phyloP scores from a whole-genome alignment of 805 yeast genomes.

The Teunomyces kruisii region DNA sequence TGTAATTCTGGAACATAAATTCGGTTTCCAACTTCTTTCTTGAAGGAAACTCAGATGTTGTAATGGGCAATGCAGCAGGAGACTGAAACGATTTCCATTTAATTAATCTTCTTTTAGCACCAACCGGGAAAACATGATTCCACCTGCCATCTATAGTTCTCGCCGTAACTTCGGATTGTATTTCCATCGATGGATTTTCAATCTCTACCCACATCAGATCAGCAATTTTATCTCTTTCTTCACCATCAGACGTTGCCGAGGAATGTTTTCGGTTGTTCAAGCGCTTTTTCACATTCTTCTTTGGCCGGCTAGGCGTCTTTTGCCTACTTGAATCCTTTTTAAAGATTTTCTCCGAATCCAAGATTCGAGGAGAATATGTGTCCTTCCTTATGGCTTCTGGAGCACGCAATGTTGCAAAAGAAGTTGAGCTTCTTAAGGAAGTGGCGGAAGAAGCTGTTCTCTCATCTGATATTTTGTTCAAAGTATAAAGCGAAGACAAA shows the following conservation, averaged over 20 bases:
- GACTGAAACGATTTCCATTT: constrained; percentile 93
- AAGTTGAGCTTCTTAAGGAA: constrained; percentile 7
- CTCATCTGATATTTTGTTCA: constrained; percentile 31
- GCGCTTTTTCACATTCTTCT: neutral
- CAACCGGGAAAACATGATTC: constrained; percentile 85
- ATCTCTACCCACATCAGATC: constrained; percentile 35
- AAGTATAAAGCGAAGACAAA: constrained; percentile 34
- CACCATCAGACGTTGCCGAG: neutral
- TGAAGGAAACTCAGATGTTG: constrained; percentile 76
- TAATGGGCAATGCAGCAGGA: constrained; percentile 89
- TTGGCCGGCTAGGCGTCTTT: neutral
- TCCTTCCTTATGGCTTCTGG: neutral
- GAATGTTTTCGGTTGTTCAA: neutral
- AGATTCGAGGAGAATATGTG: neutral
- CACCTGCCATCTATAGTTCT: constrained; percentile 73
- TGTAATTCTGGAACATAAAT: constrained; percentile 82
- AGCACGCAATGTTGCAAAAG: constrained; percentile 1
- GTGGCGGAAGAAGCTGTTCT: constrained; percentile 5
- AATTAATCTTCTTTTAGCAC: constrained; percentile 62
- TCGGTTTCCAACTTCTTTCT: constrained; percentile 64
- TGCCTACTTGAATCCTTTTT: neutral
- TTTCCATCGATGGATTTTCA: constrained; percentile 72
- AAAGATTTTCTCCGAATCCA: constrained; percentile 1
- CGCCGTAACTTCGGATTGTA: constrained; percentile 49
- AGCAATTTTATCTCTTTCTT: neutral